Evolutionary conservation across 495 filamentous ascomycete genomes (phyloP).

Genomic region (Aspergillus heteromorphus): DNA sequence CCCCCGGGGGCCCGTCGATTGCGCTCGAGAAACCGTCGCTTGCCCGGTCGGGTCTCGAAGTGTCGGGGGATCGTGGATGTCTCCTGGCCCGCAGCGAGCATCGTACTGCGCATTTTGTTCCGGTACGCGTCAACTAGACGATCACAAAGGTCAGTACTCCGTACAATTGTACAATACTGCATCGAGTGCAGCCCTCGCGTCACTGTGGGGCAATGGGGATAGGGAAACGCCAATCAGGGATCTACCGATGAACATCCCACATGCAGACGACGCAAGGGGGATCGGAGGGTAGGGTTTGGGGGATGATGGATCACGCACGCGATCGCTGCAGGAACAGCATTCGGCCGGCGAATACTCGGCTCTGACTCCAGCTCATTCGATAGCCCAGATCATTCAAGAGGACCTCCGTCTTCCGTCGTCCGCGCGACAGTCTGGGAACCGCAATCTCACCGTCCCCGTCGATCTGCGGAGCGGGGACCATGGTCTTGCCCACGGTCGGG

Average conservation of each 20-base stretch:
- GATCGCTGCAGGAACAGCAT: constrained; percentile 89
- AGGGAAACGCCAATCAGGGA: not conserved
- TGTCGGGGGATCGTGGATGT: constrained; percentile 66
- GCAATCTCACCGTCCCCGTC: constrained; percentile 70
- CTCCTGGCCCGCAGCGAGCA: constrained; percentile 69
- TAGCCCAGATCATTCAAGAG: constrained; percentile 89
- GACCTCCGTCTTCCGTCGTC: constrained; percentile 69
- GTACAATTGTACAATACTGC: no score
- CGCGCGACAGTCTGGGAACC: constrained; percentile 64
- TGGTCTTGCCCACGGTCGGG: constrained; percentile 44
- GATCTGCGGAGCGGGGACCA: constrained; percentile 67
- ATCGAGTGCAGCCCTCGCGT: not conserved
- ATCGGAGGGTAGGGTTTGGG: not conserved
- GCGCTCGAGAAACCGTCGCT: constrained; percentile 77
- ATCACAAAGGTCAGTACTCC: not conserved
- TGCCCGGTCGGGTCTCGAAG: constrained; percentile 85
- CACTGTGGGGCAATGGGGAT: not conserved
- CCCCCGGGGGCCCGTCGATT: constrained; percentile 16
- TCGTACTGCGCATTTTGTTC: constrained; percentile 81
- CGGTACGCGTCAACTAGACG: constrained; percentile 83
- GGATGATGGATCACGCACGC: constrained; percentile 54
- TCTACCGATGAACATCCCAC: not conserved
- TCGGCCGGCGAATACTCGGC: constrained; percentile 75
- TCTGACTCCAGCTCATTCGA: constrained; percentile 92
- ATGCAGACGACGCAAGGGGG: constrained; percentile 4